A percentile compares a stretch with the other conserved stretches of the same genome.
Conservation (phyloP, 805 yeast species). For the Scheffersomyces ergatensis region DNA sequence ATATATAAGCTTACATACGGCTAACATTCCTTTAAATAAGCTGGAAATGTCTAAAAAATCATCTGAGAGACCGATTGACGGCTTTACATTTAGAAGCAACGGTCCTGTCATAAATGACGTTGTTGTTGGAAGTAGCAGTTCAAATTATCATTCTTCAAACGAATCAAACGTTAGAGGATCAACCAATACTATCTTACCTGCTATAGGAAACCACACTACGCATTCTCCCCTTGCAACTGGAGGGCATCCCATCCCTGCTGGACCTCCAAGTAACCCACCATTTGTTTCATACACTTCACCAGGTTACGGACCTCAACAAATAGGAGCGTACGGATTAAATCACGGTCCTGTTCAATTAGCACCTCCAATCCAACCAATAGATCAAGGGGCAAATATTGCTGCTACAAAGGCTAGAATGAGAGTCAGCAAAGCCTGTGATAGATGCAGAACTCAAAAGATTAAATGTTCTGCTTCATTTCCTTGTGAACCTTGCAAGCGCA, state of each 20-base stretch:
- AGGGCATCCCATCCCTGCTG: not conserved
- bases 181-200: not conserved
- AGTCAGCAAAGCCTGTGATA: constrained; percentile 54
- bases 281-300: not conserved
- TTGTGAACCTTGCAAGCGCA: constrained; percentile 45
- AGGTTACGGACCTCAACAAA: not conserved
- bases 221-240: not conserved
- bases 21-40: too few relatives aligned
- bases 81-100: not conserved
- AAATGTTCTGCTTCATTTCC: constrained; percentile 57
- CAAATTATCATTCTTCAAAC: not conserved
- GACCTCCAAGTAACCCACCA: not conserved
- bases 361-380: not conserved
- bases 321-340: not conserved
- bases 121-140: not conserved
- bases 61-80: not conserved
- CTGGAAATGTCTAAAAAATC: not conserved
- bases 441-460: constrained; percentile 54
- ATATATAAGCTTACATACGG: too few relatives aligned
- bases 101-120: not conserved
- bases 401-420: constrained; percentile 26
- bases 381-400: not conserved
- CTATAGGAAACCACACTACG: not conserved
- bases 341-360: not conserved
- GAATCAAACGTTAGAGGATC: not conserved